Conservation (phyloP, 257 asterid genomes). For the Solanum bulbocastanum region DNA sequence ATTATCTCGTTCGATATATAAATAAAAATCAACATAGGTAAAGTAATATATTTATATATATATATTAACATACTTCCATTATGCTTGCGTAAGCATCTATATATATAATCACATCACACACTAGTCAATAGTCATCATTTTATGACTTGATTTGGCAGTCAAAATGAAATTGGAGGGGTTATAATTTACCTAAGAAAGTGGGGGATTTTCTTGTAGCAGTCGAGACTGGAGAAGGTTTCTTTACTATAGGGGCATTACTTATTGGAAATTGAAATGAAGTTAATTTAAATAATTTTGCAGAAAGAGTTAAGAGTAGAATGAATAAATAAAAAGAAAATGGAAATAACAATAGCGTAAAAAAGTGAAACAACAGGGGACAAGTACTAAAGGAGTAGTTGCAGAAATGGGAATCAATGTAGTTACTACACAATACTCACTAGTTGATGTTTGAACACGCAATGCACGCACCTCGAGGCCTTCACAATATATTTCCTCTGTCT, state of each 20-base stretch:
- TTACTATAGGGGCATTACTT: not conserved
- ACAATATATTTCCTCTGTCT: not conserved
- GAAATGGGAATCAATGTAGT: constrained; percentile 1
- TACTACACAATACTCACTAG: not conserved
- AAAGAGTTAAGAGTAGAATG: not conserved
- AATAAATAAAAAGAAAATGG: not conserved
- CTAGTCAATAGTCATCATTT: not conserved
- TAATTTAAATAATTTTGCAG: not conserved
- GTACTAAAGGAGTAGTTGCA: not conserved
- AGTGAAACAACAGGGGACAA: not conserved
- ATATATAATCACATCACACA: not conserved
- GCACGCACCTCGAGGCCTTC: not conserved
- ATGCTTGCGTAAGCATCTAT: constrained; percentile 11
- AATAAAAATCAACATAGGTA: too few species aligned
- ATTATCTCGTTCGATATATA: too few species aligned
- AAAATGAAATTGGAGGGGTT: not conserved
- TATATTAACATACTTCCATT: not conserved
- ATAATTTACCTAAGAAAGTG: constrained; percentile 13
- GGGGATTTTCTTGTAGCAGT: constrained; percentile 8
- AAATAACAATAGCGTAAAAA: not conserved
- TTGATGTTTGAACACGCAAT: not conserved
- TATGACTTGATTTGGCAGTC: constrained; percentile 16
- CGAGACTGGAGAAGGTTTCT: not conserved
- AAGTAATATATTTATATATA: not conserved
- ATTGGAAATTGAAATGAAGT: constrained; percentile 12